A percentile compares a stretch with the other conserved stretches of the same genome.
Conservation (phyloP, 441 rosid genomes). For the Omphalea diandra region DNA sequence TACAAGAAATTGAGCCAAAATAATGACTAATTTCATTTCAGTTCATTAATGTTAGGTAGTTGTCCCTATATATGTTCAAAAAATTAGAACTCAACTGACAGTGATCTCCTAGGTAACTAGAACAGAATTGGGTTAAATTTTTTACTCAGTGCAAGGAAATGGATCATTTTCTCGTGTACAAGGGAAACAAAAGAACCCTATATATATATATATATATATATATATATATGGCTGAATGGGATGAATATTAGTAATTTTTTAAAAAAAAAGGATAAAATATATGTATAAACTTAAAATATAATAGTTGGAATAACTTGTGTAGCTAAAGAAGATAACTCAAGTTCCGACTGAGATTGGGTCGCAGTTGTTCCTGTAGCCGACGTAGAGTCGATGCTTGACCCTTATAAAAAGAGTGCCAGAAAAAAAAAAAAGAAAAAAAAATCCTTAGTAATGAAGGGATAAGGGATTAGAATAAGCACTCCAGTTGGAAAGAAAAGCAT, state of each 20-base stretch:
- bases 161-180: no score
- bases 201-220: no score
- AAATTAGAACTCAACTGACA: no score
- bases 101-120: no score
- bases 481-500: constrained; percentile 19
- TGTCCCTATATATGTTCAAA: no score
- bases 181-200: no score
- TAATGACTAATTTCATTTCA: not conserved
- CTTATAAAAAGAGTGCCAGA: no score
- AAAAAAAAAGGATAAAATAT: no score
- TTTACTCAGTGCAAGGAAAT: not conserved
- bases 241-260: no score
- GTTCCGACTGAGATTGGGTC: not conserved
- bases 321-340: not conserved
- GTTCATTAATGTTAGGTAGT: not conserved
- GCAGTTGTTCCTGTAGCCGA: not conserved
- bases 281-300: no score
- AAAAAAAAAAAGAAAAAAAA: not conserved
- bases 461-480: constrained; percentile 3
- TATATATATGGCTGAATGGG: no score
- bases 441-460: constrained; percentile 6
- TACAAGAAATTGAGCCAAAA: constrained; percentile 38
- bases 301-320: no score
- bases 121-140: not conserved
- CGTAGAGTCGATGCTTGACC: not conserved